A percentile compares a stretch with the other conserved stretches of the same genome.
phyloP scores from a whole-genome alignment of 2,329 filamentous ascomycete genomes.

The Cadophora luteo-olivacea region DNA sequence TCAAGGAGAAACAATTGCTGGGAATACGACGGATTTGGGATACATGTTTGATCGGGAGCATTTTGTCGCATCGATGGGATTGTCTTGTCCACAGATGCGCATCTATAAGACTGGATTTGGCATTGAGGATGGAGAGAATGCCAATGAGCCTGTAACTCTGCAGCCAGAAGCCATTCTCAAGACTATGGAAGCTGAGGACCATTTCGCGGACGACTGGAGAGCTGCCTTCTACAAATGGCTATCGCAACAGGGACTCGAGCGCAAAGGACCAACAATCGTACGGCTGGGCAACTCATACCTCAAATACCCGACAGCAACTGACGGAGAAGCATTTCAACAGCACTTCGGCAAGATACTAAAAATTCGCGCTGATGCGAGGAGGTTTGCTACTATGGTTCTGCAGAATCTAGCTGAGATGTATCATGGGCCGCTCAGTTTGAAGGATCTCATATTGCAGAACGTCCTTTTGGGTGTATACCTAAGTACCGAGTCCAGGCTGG shows the following conservation, averaged over 20 bases:
- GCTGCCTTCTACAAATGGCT: constrained; percentile 35
- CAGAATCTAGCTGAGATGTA: constrained; percentile 26
- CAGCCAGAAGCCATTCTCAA: constrained; percentile 32
- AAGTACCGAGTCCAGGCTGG: constrained; percentile 26
- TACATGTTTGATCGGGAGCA: constrained; percentile 39
- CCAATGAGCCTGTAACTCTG: constrained; percentile 31
- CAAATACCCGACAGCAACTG: constrained; percentile 36
- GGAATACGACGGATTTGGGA: constrained; percentile 29
- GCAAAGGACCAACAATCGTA: constrained; percentile 31
- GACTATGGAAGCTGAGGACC: constrained; percentile 14
- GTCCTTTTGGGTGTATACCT: constrained; percentile 38
- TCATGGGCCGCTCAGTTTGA: constrained; percentile 18
- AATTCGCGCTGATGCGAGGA: constrained; percentile 33
- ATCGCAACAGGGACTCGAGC: constrained; percentile 19
- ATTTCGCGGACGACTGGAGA: constrained; percentile 29
- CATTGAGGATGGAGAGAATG: constrained; percentile 22
- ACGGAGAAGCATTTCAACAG: constrained; percentile 32
- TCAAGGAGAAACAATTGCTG: constrained; percentile 21
- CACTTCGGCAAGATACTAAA: constrained; percentile 39
- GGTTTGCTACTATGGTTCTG: constrained; percentile 36
- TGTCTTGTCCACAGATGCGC: constrained; percentile 37
- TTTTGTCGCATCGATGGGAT: constrained; percentile 34
- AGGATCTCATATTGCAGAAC: constrained; percentile 20
- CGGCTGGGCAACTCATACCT: constrained; percentile 35
- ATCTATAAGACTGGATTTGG: constrained; percentile 28